Evolutionary conservation across 2,329 filamentous ascomycete genomes (phyloP).

Genomic region (Aspergillus unguis): DNA sequence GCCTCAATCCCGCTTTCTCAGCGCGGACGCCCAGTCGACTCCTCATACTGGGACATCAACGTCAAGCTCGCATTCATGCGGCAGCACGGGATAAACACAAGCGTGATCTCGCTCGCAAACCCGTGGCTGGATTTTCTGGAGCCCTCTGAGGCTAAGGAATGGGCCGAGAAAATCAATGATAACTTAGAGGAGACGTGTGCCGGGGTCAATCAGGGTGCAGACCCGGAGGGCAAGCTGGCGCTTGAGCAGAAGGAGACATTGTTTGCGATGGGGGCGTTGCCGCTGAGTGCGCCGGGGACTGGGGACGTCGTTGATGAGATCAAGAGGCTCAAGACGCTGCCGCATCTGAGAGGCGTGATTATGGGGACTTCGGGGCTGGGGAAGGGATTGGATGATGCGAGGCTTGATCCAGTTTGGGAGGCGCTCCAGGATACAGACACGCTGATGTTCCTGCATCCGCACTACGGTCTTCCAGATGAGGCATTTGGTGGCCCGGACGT

Average conservation of each 20-base stretch:
- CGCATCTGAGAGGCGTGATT: constrained; percentile 77
- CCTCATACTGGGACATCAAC: constrained; percentile 75
- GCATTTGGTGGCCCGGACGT: constrained; percentile 77
- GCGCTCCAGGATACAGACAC: constrained; percentile 64
- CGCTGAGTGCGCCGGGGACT: constrained; percentile 64
- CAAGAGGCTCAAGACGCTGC: constrained; percentile 57
- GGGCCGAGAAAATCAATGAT: constrained; percentile 69
- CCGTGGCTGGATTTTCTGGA: constrained; percentile 87
- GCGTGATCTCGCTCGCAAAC: constrained; percentile 84
- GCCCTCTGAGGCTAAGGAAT: constrained; percentile 57
- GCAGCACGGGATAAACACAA: constrained; percentile 73
- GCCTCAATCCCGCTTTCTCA: constrained; percentile 35
- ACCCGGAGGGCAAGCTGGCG: constrained; percentile 17
- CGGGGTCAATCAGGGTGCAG: constrained; percentile 31
- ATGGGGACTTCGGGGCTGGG: constrained; percentile 82
- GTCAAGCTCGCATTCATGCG: constrained; percentile 88
- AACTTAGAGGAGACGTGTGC: constrained; percentile 73
- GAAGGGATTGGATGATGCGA: constrained; percentile 72
- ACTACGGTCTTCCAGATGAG: constrained; percentile 78
- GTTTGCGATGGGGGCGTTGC: constrained; percentile 80
- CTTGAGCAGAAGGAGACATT: constrained; percentile 60
- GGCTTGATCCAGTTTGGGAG: constrained; percentile 67
- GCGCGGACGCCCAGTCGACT: constrained; percentile 76
- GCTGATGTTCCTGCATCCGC: constrained; percentile 81
- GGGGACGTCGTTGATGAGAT: constrained; percentile 63